Evolutionary conservation across 495 filamentous ascomycete species (phyloP).

Genomic region (Neurospora cerealis): DNA sequence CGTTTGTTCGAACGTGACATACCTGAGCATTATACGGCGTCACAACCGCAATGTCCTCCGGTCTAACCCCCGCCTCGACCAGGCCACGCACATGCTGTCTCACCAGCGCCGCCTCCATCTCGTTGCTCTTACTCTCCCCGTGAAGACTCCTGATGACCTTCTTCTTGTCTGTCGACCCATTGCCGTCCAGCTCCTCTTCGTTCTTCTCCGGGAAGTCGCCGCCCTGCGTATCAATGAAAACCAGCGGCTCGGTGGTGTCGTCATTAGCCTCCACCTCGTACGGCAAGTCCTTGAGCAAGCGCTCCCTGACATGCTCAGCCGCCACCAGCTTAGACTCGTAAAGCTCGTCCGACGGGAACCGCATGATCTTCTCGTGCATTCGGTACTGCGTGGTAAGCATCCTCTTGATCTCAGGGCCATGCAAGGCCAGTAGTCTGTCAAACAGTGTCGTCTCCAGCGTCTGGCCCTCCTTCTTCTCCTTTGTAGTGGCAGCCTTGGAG

Average conservation of each 20-base stretch:
- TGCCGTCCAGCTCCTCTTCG: constrained; percentile 14
- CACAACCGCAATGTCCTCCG: constrained; percentile 83
- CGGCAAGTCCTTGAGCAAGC: constrained; percentile 67
- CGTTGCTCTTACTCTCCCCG: constrained; percentile 88
- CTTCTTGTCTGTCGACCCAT: neutral
- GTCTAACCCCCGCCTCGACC: constrained; percentile 64
- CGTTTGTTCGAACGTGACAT: constrained; percentile 5
- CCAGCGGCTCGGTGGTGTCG: constrained; percentile 75
- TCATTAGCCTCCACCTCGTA: constrained; percentile 75
- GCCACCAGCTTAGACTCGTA: constrained; percentile 77
- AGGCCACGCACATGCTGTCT: constrained; percentile 62
- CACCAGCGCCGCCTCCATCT: constrained; percentile 78
- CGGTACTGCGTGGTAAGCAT: constrained; percentile 98
- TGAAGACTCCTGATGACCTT: constrained; percentile 36
- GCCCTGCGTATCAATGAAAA: constrained; percentile 95
- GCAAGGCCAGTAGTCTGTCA: constrained; percentile 71
- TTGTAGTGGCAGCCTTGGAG: constrained; percentile 29
- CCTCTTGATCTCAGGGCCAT: constrained; percentile 76
- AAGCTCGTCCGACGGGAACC: constrained; percentile 79
- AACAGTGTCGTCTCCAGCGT: constrained; percentile 84
- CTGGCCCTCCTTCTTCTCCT: constrained; percentile 26
- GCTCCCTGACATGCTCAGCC: constrained; percentile 60
- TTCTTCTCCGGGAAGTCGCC: constrained; percentile 61
- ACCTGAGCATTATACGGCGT: constrained; percentile 96
- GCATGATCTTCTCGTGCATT: constrained; percentile 95